A percentile compares a stretch with the other conserved stretches of the same genome.
Evolutionary conservation across 2,329 filamentous ascomycete genomes (phyloP).

Genomic region (Apiospora sp.): DNA sequence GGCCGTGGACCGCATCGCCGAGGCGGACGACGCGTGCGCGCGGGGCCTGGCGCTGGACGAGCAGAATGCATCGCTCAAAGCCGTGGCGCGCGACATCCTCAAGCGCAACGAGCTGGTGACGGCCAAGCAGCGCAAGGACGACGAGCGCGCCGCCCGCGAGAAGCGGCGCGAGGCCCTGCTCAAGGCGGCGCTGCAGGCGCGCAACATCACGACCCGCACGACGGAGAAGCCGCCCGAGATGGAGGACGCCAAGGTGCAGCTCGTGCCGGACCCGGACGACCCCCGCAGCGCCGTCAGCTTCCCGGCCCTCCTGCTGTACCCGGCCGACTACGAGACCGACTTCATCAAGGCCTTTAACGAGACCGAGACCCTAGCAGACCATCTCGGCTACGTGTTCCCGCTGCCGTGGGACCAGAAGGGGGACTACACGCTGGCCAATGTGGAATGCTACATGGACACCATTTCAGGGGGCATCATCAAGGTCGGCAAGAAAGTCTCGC

Average conservation of each 20-base stretch:
- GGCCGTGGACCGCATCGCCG: slow-evolving; percentile 77
- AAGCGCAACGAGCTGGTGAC: slow-evolving; percentile 63
- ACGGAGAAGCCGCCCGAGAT: slow-evolving; percentile 82
- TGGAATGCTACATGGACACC: slow-evolving; percentile 94
- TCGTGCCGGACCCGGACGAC: slow-evolving; percentile 77
- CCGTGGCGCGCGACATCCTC: slow-evolving; percentile 69
- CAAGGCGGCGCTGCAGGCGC: slow-evolving; percentile 69
- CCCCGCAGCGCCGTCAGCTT: slow-evolving; percentile 76
- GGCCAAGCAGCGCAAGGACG: slow-evolving; percentile 62
- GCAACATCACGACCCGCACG: slow-evolving; percentile 72
- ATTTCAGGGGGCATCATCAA: slow-evolving; percentile 81
- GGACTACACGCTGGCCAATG: slow-evolving; percentile 70
- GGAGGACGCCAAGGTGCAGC: slow-evolving; percentile 78
- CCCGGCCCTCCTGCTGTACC: slow-evolving; percentile 86
- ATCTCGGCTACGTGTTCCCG: slow-evolving; percentile 86
- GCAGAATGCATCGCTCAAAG: slow-evolving; percentile 71
- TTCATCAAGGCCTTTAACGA: slow-evolving; percentile 90
- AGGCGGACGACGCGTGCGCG: slow-evolving; percentile 81
- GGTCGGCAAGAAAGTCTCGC: slow-evolving; percentile 82
- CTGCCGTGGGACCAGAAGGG: slow-evolving; percentile 81
- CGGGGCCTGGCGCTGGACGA: slow-evolving; percentile 78
- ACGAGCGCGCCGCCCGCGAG: slow-evolving; percentile 61
- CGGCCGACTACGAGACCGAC: slow-evolving; percentile 81
- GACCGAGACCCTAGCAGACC: slow-evolving; percentile 75
- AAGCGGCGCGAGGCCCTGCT: slow-evolving; percentile 68